Conservation (phyloP, 2,329 filamentous ascomycete genomes). For the Raffaelea ambrosiae region DNA sequence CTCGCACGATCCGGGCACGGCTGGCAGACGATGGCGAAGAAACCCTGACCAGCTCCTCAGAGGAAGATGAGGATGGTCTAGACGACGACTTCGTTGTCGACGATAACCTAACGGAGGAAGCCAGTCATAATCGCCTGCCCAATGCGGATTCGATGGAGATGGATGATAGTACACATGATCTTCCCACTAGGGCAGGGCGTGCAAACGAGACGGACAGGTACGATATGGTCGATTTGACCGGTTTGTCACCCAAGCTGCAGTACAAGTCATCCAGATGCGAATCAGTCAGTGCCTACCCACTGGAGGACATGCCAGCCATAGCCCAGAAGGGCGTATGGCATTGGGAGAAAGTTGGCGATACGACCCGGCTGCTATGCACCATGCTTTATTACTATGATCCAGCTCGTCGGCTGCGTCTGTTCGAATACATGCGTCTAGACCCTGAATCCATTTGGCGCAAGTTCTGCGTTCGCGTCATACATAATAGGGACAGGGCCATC, state of each 20-base stretch:
- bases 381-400: slow-evolving; percentile 6
- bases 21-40: slow-evolving; percentile 35
- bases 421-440: neutral
- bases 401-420: slow-evolving; percentile 5
- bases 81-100: slow-evolving; percentile 41
- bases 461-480: slow-evolving; percentile 5
- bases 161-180: no score
- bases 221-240: no score
- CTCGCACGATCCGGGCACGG: neutral
- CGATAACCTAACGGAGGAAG: slow-evolving; percentile 14
- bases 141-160: no score
- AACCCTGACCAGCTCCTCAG: slow-evolving; percentile 37
- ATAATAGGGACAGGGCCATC: neutral
- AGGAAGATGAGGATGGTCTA: slow-evolving; percentile 32
- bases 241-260: no score
- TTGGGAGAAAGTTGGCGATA: slow-evolving; percentile 9
- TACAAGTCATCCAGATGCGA: no score
- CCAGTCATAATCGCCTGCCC: neutral
- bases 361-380: slow-evolving; percentile 10
- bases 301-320: slow-evolving; percentile 9
- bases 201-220: no score
- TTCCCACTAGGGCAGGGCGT: no score
- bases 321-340: slow-evolving; percentile 4
- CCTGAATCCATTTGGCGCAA: slow-evolving; percentile 8
- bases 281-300: neutral